Evolutionary conservation across 2,329 filamentous ascomycete genomes (phyloP), one percentile per base, ranked within the genome.

Genomic region (Pestalotiopsis fici): DNA sequence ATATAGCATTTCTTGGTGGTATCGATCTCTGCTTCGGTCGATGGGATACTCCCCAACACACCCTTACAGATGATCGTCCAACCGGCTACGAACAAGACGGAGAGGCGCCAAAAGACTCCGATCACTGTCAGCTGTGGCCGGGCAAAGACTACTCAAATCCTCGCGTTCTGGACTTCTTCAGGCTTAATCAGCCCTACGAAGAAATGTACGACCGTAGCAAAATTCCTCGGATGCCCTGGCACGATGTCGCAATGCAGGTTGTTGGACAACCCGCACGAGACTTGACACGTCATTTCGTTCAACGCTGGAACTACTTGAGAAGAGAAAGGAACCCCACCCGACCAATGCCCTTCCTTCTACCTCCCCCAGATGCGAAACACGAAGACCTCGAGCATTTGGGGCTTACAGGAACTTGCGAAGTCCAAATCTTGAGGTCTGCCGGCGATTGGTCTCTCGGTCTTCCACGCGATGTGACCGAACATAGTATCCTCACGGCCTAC

Each of bases 81-180:
- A 98, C 96, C 7, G 96, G 96, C 0, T 98, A 98, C 77, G 96
- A 98, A 79, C 83, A 90, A 37, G 88, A 89, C 39, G 78, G 86
- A 37, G 89, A 92, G 67, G 83, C 86, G 21, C 94, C 94, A 15
- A 93, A 94, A 76, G 95, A 98, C 79, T 91, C 94, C 1, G 94
- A 98, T 76, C 93, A 98, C 77, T 97, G 94, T 74, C 96, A 98
- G 79, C 86, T 98, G 23, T 99, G 96, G 89, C 95, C 96, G 0
- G 96, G 96, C 63, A 99, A 99, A 78, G 96, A 99, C 78, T 99
- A 99, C 80, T 98, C 95, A 0, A 99, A 99, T 74, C 95, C 96
- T 21, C 88, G 96, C 73, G 93, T 98, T 3, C 93, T 97, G 73
- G 96, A 99, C 78, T 99, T 99, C 77, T 98, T 94, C 83, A 90